Evolutionary conservation across 1,284 basidiomycete genomes (phyloP), one percentile per base, ranked within the genome.

Genomic region (Apiotrichum sp.): DNA sequence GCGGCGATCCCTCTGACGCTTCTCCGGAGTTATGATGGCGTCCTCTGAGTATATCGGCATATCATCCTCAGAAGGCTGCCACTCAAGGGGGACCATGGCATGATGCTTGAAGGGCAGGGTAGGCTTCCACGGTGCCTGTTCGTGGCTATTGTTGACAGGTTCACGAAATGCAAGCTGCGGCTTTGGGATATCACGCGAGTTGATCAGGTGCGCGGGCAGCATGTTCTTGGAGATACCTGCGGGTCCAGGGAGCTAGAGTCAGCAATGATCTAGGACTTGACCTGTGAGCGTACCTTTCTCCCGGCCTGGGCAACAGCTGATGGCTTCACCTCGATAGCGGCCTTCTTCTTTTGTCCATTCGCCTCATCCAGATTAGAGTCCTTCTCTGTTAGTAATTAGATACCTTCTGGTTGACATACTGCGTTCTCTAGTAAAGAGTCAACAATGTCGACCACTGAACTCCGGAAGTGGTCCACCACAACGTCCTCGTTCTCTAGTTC

Each of bases 401-500:
- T 22, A 22, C 22, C 22, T 22, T 22, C 22, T 22, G 22, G 22
- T 22, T 22, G 22, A 78, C 84, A 72, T 65, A 88, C 89, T 4
- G 91, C 87, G 53, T 84, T 81, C 74, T 98, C 95, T 55, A 96
- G 77, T 54, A 97, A 72, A 41, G 83, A 81, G 72, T 98, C 95
- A 76, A 96, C 83, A 0, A 84, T 78, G 69, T 93, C 89, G 14
- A 90, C 86, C 0, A 95, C 81, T 35, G 66, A 61, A 22, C 83
- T 79, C 60, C 86, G 82, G 71, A 92, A 96, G 62, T 83, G 83
- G 69, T 95, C 91, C 29, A 86, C 76, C 1, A 93, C 80, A 75
- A 93, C 87, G 61, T 93, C 90, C 65, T 86, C 82, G 54, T 79
- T 82, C 59, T 81, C 79, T 52, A 88, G 22, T 22, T 22, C 22